Evolutionary conservation across 106 monocot species (phyloP).

Genomic region (Phalaenopsis aphrodite): DNA sequence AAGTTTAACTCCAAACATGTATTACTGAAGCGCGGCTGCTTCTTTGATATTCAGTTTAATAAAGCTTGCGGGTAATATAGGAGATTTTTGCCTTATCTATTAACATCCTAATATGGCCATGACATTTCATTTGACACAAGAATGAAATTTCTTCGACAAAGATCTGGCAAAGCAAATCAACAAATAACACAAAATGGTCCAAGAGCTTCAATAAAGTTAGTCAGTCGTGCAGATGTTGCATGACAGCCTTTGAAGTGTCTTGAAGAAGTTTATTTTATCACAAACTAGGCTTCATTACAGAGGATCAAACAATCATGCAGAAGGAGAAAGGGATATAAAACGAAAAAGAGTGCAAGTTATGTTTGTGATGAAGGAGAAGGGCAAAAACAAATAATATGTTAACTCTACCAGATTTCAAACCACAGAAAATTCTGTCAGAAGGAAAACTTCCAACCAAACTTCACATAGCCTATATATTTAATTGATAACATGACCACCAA

Average conservation of each 20-base stretch:
- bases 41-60: neutral
- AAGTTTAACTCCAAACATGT: neutral
- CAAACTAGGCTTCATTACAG: neutral
- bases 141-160: neutral
- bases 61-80: neutral
- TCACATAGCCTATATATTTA: too few species aligned
- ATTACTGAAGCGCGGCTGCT: neutral
- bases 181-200: neutral
- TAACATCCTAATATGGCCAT: neutral
- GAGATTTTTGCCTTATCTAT: neutral
- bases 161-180: neutral
- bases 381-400: neutral
- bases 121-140: neutral
- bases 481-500: too few species aligned
- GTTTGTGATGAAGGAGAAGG: neutral
- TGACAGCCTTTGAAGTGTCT: neutral
- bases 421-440: neutral
- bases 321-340: neutral
- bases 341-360: neutral
- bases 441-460: neutral
- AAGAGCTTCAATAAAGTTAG: neutral
- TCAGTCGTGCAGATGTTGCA: neutral
- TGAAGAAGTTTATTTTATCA: neutral
- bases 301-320: neutral
- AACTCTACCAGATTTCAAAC: neutral